Evolutionary conservation across 2,329 filamentous ascomycete genomes (phyloP).

Genomic region (Colletotrichum eremochloae): DNA sequence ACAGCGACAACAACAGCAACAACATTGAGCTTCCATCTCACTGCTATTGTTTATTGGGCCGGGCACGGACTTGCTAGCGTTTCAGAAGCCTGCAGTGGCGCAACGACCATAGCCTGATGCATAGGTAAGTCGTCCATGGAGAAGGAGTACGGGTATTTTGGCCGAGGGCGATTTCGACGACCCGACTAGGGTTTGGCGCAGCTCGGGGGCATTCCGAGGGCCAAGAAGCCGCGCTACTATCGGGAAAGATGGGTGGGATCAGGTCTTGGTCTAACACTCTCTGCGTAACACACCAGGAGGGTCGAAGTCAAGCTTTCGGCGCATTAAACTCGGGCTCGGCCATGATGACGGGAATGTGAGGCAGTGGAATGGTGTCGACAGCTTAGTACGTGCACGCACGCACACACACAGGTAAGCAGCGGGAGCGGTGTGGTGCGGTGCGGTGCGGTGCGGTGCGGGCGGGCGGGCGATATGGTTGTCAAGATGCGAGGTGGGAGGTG

Average conservation of each 20-base stretch:
- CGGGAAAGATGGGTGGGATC: slow-evolving; percentile 5
- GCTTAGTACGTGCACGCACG: background rate
- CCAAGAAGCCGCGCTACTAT: slow-evolving; percentile 31
- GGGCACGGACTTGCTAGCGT: slow-evolving; percentile 5
- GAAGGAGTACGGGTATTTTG: background rate
- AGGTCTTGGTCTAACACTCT: slow-evolving; percentile 13
- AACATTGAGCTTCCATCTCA: background rate
- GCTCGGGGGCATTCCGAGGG: slow-evolving; percentile 7
- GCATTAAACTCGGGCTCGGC: slow-evolving; percentile 4
- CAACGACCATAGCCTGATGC: background rate
- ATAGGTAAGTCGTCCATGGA: background rate
- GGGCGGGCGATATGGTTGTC: slow-evolving; percentile 15
- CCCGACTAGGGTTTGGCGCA: slow-evolving; percentile 1
- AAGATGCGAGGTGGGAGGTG: background rate
- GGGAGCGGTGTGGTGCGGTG: background rate
- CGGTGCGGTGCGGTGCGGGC: background rate
- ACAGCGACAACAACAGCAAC: background rate
- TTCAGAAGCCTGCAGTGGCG: background rate
- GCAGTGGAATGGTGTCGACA: slow-evolving; percentile 19
- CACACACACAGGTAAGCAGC: background rate
- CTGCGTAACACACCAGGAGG: slow-evolving; percentile 26
- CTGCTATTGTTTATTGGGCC: slow-evolving; percentile 19
- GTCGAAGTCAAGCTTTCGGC: background rate
- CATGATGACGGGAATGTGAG: slow-evolving; percentile 2
- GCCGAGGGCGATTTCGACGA: background rate